Evolutionary conservation across 305 asterid species (phyloP).

Genomic region (Euphrasia arctica): DNA sequence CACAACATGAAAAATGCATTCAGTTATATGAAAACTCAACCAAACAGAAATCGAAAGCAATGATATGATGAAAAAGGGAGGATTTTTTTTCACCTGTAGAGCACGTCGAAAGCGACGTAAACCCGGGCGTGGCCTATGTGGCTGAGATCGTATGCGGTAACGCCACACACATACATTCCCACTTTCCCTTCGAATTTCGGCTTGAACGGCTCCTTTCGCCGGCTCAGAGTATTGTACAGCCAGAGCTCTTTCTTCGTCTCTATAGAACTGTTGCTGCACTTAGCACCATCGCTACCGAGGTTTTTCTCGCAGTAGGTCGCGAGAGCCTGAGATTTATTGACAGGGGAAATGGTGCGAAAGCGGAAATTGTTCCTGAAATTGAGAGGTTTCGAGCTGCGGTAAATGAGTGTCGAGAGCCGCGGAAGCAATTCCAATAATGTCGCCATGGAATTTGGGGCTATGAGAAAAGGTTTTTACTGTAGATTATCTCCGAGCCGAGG

Average conservation of each 20-base stretch:
- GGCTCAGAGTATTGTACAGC: slow-evolving; percentile 86
- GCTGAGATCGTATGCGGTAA: slow-evolving; percentile 96
- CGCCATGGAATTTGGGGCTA: slow-evolving; percentile 34
- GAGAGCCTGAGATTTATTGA: slow-evolving; percentile 23
- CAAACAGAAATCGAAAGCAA: too few relatives aligned
- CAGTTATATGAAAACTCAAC: slow-evolving; percentile 7
- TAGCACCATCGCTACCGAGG: neutral
- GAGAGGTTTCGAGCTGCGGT: slow-evolving; percentile 24
- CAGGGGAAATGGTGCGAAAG: slow-evolving; percentile 23
- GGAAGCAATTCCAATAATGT: slow-evolving; percentile 37
- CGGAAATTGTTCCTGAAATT: slow-evolving; percentile 26
- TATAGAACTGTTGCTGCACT: slow-evolving; percentile 1
- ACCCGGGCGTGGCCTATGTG: slow-evolving; percentile 99
- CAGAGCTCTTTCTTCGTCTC: slow-evolving; percentile 47
- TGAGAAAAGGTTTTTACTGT: too few relatives aligned
- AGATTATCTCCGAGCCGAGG: too few relatives aligned
- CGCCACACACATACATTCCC: slow-evolving; percentile 98
- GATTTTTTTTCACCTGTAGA: slow-evolving; percentile 48
- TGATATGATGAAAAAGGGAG: too few relatives aligned
- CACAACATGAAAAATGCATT: slow-evolving; percentile 24
- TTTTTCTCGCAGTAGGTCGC: slow-evolving; percentile 24
- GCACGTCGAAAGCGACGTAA: slow-evolving; percentile 86
- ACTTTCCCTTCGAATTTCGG: slow-evolving; percentile 78
- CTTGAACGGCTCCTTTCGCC: slow-evolving; percentile 69
- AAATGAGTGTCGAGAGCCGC: slow-evolving; percentile 16